Evolutionary conservation across 257 asterid species (phyloP).

Genomic region (Rubia yunnanensis): DNA sequence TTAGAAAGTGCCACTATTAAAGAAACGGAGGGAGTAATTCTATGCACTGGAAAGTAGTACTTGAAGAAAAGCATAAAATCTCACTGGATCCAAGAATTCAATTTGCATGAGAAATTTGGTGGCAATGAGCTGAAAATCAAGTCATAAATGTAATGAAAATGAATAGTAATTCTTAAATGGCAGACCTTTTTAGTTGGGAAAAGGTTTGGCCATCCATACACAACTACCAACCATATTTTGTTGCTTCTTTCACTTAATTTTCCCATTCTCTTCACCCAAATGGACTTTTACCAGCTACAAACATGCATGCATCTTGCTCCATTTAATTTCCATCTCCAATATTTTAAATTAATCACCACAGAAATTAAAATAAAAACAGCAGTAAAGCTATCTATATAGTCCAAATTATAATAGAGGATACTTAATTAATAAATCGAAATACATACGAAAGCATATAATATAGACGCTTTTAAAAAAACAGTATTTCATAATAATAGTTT

Average conservation of each 20-base stretch:
- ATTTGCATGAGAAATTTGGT: slow-evolving; percentile 51
- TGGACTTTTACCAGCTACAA: slow-evolving; percentile 7
- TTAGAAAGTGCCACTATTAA: no score
- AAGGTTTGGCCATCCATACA: slow-evolving; percentile 51
- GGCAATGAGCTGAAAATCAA: slow-evolving; percentile 20
- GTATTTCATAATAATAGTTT: no score
- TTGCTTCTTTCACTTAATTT: slow-evolving; percentile 20
- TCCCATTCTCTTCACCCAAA: slow-evolving; percentile 1
- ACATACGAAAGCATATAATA: no score
- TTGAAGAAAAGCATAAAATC: neutral
- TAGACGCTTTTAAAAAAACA: no score
- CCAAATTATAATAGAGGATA: neutral
- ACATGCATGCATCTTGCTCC: slow-evolving; percentile 9
- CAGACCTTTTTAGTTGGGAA: slow-evolving; percentile 48
- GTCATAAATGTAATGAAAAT: neutral
- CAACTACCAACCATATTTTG: slow-evolving; percentile 50
- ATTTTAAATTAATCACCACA: neutral
- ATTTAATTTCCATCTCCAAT: neutral
- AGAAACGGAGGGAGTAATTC: slow-evolving; percentile 1
- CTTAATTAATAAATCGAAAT: no score
- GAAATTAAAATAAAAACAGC: neutral
- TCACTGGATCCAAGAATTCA: slow-evolving; percentile 25
- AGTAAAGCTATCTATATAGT: no score
- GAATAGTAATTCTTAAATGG: slow-evolving; percentile 21
- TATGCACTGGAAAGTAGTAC: neutral